phyloP scores from a whole-genome alignment of 2,329 filamentous ascomycete species.

The Microascus cirrosus region DNA sequence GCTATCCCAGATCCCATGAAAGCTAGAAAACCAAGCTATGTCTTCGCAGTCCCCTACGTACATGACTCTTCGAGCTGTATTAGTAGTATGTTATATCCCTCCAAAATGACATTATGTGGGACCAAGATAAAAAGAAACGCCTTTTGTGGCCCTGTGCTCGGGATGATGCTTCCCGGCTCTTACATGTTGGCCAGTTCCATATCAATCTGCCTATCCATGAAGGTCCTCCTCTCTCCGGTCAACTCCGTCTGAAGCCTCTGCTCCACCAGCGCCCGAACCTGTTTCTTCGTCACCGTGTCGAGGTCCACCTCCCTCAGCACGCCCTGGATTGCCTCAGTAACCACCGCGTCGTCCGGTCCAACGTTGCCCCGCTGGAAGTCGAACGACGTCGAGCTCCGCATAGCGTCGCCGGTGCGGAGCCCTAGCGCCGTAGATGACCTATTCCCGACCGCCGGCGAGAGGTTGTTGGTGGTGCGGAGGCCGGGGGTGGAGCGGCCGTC shows the following conservation, averaged over 20 bases:
- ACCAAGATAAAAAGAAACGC: constrained; percentile 1
- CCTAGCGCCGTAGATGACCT: constrained; percentile 36
- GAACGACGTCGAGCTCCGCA: constrained; percentile 41
- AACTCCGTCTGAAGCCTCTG: constrained; percentile 87
- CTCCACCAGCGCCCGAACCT: constrained; percentile 82
- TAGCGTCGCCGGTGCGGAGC: constrained; percentile 32
- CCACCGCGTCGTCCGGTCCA: constrained; percentile 64
- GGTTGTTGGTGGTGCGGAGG: constrained; percentile 35
- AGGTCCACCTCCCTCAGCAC: constrained; percentile 84
- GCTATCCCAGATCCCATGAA: neutral
- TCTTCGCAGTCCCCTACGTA: neutral
- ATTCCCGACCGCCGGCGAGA: constrained; percentile 30
- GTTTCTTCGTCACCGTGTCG: constrained; percentile 97
- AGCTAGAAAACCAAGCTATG: neutral
- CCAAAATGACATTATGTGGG: neutral
- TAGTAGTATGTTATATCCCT: neutral
- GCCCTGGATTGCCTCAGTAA: constrained; percentile 72
- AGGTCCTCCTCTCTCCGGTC: constrained; percentile 71
- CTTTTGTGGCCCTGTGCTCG: neutral
- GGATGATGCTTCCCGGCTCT: constrained; percentile 7
- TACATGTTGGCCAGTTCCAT: constrained; percentile 89
- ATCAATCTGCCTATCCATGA: constrained; percentile 90
- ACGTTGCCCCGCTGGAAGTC: constrained; percentile 48
- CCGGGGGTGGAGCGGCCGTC: constrained; percentile 53
- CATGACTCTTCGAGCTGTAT: neutral